Evolutionary conservation across 164 flowering plant species (phyloP).

Genomic region (Magnolia officinalis): DNA sequence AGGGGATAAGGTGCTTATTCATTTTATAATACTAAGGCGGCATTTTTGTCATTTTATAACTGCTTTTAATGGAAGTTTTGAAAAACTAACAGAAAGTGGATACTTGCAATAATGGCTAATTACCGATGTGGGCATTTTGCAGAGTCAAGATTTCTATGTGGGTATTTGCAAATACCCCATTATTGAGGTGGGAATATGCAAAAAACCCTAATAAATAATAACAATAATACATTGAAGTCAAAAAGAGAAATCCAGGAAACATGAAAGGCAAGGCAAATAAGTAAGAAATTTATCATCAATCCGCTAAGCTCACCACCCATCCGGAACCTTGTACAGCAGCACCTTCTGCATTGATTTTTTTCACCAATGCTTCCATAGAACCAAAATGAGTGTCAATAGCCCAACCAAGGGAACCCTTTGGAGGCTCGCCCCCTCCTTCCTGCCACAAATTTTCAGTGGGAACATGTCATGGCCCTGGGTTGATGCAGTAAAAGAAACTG

Average conservation of each 20-base stretch:
- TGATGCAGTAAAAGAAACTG: neutral
- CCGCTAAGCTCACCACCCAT: conserved; percentile 85
- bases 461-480: neutral
- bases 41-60: no score
- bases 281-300: neutral
- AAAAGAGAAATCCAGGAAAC: neutral
- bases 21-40: no score
- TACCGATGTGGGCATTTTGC: no score
- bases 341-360: conserved; percentile 81
- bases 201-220: neutral
- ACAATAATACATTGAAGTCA: neutral
- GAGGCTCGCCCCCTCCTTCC: conserved; percentile 98
- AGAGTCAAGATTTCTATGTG: no score
- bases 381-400: conserved; percentile 84
- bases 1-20: no score
- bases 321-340: conserved; percentile 98
- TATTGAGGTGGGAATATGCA: no score
- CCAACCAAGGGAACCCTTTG: conserved; percentile 65
- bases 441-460: conserved; percentile 26
- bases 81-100: no score
- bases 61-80: no score
- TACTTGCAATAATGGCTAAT: no score
- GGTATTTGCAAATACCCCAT: no score
- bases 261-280: neutral
- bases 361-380: conserved; percentile 58